Base-by-base conservation (phyloP, 768 basidiomycete genomes). In the Leccinum pellstonianum region DNA sequence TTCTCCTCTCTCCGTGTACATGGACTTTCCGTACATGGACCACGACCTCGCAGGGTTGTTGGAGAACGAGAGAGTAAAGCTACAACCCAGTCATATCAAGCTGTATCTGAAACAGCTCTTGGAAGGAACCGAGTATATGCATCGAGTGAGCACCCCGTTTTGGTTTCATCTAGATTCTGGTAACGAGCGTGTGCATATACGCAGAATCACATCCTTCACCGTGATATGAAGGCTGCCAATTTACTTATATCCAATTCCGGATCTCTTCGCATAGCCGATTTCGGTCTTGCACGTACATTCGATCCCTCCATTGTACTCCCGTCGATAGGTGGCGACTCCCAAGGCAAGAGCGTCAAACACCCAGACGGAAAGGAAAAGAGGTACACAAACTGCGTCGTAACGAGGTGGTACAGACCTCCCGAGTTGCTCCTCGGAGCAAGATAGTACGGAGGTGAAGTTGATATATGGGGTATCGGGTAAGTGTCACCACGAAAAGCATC, bases 21-120 rank as follows among this genome's bases (percentile, higher is more conserved):
- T 98, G 94, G 96, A 98, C 46, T 99, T 98, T 69, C 97, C 97
- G 0, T 99, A 98, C 76, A 98, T 98, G 97, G 97, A 98, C 68
- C 96, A 99, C 68, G 97, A 99, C 75, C 84, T 99, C 11, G 94
- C 96, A 2, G 97, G 97, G 3, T 74, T 98, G 41, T 77, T 99
- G 60, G 93, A 95, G 74, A 98, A 98, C 69, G 88, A 91, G 60
- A 83, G 90, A 27, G 95, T 95, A 59, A 88, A 88, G 65, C 78
- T 96, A 4, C 83, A 84, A 53, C 86, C 88, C 8, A 88, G 88
- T 65, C 86, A 94, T 62, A 95, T 98, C 76, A 99, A 98, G 77
- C 77, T 96, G 29, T 96, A 98, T 73, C 92, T 96, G 87, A 89
- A 88, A 74, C 97, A 99, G 71, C 82, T 98, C 27, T 80, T 98